A percentile compares a stretch with the other conserved stretches of the same genome.
Conservation (phyloP, 225 moss, liverwort and hornwort species). For the Marchantia paleacea region DNA sequence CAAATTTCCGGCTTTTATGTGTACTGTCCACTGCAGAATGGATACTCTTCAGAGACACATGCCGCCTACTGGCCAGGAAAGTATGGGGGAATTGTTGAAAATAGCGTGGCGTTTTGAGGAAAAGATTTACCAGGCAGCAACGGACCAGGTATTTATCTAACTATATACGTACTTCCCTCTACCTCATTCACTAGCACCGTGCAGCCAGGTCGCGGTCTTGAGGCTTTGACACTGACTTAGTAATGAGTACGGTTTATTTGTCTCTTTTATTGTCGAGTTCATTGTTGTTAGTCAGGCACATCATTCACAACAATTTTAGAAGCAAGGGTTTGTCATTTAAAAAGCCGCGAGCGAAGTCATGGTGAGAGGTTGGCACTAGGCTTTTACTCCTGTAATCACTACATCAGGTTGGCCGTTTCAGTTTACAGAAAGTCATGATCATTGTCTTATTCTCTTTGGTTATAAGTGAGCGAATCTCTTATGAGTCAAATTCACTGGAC, state of each 20-base stretch:
- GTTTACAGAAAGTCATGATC: not conserved
- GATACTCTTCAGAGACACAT: conserved; percentile 53
- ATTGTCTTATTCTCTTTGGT: not conserved
- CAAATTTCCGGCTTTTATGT: too few species aligned
- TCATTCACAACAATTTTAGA: too few species aligned
- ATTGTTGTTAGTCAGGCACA: not conserved
- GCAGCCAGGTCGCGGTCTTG: too few species aligned
- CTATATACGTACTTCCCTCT: not conserved
- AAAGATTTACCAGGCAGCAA: conserved; percentile 58
- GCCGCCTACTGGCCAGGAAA: conserved; percentile 47
- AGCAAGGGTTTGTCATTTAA: too few species aligned
- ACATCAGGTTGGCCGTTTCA: not conserved
- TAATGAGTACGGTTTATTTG: too few species aligned
- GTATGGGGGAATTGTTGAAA: conserved; percentile 49
- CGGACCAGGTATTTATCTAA: conserved; percentile 41
- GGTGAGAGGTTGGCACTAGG: too few species aligned
- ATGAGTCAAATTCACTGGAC: not conserved
- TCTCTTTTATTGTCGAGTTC: not conserved
- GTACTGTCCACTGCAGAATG: conserved; percentile 41
- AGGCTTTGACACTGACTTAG: too few species aligned
- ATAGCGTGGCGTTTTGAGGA: conserved; percentile 69
- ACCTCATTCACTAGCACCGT: too few species aligned
- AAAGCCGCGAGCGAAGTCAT: too few species aligned
- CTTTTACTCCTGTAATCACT: too few species aligned
- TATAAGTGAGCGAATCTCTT: not conserved